A percentile compares a stretch with the other conserved stretches of the same genome.
Evolutionary conservation across 306 rosid genomes (phyloP).

Genomic region (Rosa lucieae): DNA sequence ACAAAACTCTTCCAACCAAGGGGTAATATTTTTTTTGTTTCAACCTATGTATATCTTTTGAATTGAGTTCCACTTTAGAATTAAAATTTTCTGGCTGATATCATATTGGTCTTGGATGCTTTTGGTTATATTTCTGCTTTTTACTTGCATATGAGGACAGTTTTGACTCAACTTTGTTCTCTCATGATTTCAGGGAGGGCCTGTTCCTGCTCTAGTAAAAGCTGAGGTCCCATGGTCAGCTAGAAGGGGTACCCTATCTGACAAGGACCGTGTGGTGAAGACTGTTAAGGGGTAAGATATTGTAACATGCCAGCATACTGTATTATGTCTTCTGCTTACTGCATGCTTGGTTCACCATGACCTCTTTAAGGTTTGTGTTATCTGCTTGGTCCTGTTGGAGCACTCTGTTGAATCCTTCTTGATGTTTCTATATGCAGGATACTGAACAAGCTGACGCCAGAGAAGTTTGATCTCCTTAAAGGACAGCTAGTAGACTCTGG

Average conservation of each 20-base stretch:
- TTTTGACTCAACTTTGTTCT: slow-evolving; percentile 1
- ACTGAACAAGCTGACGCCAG: slow-evolving; percentile 95
- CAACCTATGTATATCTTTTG: not conserved
- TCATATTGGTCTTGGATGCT: not conserved
- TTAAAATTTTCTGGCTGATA: not conserved
- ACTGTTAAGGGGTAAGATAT: slow-evolving; percentile 84
- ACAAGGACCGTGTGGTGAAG: slow-evolving; percentile 86
- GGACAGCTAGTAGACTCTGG: slow-evolving; percentile 93
- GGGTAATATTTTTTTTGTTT: slow-evolving; percentile 39
- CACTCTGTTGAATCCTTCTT: not conserved
- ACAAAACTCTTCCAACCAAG: slow-evolving; percentile 56
- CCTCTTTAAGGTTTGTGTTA: not conserved
- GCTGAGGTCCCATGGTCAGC: slow-evolving; percentile 98
- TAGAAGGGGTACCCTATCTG: slow-evolving; percentile 79
- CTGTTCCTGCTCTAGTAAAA: slow-evolving; percentile 70
- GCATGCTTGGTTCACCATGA: not conserved
- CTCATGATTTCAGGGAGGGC: slow-evolving; percentile 61
- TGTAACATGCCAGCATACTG: not conserved
- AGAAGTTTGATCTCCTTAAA: slow-evolving; percentile 94
- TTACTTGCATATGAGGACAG: not conserved
- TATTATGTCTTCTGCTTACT: not conserved
- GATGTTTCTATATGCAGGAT: slow-evolving; percentile 55
- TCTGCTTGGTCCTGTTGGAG: not conserved
- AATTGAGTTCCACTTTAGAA: not conserved
- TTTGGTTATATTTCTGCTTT: not conserved